Percentiles rank a stretch among this genome's conserved stretches.
Evolutionary conservation across 257 asterid species (phyloP).

Genomic region (Parsonsia alboflavescens): DNA sequence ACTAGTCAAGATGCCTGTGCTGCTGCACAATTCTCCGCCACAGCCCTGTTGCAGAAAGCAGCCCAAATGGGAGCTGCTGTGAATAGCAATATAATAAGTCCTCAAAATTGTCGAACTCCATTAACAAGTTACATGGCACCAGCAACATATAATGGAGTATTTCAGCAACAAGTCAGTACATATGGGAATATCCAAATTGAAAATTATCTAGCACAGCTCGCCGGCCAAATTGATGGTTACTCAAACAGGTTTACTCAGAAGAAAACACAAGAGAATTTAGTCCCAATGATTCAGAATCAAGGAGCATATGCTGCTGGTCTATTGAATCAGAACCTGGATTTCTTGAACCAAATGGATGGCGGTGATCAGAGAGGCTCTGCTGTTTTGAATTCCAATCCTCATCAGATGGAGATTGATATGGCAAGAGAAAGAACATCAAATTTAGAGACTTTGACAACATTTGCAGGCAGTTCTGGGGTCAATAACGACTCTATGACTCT

Average conservation of each 20-base stretch:
- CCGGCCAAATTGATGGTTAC: background rate
- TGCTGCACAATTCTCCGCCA: constrained; percentile 10
- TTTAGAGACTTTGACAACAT: background rate
- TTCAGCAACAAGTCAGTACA: background rate
- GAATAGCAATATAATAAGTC: background rate
- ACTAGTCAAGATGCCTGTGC: background rate
- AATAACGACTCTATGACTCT: constrained; percentile 15
- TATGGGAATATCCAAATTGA: background rate
- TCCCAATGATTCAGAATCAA: background rate
- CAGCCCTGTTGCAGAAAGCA: constrained; percentile 16
- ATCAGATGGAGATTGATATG: background rate
- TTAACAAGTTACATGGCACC: constrained; percentile 1
- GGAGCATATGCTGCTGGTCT: background rate
- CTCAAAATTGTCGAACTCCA: background rate
- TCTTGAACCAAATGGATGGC: background rate
- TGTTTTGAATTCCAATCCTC: background rate
- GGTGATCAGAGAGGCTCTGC: background rate
- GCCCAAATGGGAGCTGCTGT: constrained; percentile 18
- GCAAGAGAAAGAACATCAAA: background rate
- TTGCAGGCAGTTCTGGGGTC: background rate
- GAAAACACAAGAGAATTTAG: background rate
- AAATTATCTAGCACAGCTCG: background rate
- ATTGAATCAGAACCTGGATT: constrained; percentile 5
- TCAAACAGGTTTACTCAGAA: background rate
- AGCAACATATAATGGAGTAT: background rate